phyloP scores from a whole-genome alignment of 768 basidiomycete species.

The Phanerodontia chrysosporium region DNA sequence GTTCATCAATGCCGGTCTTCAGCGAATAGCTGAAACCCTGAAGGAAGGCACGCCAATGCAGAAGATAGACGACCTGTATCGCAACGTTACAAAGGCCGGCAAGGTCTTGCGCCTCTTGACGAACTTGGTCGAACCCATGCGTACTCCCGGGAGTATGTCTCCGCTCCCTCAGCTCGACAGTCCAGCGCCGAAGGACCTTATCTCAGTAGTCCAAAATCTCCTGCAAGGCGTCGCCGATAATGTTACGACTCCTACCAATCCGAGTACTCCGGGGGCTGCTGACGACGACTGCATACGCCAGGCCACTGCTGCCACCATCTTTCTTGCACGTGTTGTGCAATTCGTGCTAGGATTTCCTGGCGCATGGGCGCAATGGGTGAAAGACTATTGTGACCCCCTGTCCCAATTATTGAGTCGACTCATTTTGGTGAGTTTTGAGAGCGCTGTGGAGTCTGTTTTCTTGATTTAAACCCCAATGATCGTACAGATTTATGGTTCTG shows the following conservation, averaged over 20 bases:
- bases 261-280: background rate
- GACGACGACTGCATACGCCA: background rate
- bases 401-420: slow-evolving; percentile 37
- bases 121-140: slow-evolving; percentile 63
- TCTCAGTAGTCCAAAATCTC: slow-evolving; percentile 43
- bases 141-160: slow-evolving; percentile 35
- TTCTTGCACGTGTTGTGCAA: slow-evolving; percentile 65
- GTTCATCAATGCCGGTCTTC: slow-evolving; percentile 75
- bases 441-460: background rate
- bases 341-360: slow-evolving; percentile 66
- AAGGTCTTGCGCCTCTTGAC: slow-evolving; percentile 69
- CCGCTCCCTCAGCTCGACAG: slow-evolving; percentile 46
- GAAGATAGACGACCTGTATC: slow-evolving; percentile 28
- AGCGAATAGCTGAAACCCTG: slow-evolving; percentile 57
- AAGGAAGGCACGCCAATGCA: slow-evolving; percentile 26
- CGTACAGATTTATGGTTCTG: slow-evolving; percentile 50
- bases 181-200: slow-evolving; percentile 53
- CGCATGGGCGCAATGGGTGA: slow-evolving; percentile 50
- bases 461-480: background rate
- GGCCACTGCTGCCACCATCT: slow-evolving; percentile 40
- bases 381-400: slow-evolving; percentile 41
- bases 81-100: slow-evolving; percentile 50
- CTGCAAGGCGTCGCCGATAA: slow-evolving; percentile 38
- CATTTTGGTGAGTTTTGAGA: slow-evolving; percentile 11
- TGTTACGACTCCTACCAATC: slow-evolving; percentile 20